Evolutionary conservation across 179 eudicot species (phyloP), one percentile per base, ranked within the genome.

Genomic region (Silene noctiflora): DNA sequence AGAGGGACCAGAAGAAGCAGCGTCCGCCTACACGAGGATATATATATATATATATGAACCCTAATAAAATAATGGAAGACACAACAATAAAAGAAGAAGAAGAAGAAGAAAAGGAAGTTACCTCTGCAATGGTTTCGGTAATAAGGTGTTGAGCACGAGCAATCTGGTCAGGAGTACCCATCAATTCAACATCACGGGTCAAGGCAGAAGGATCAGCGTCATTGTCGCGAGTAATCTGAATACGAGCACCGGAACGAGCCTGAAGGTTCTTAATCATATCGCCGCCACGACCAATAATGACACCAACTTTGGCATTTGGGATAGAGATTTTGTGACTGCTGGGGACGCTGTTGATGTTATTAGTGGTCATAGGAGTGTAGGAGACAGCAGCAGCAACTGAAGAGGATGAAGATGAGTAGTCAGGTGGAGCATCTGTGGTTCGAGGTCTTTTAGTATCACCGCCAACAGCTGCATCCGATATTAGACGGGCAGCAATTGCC

Each of bases 251-350:
- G 11, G 98, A 94, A 17, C 88, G 90, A 25, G 78, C 77, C 76
- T 94, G 98, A 75, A 94, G 93, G 65, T 87, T 88, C 81, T 94
- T 92, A 39, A 94, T 94, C 79, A 92, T 92, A 70, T 94, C 98
- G 17, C 96, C 96, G 11, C 86, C 91, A 77, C 89, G 85, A 2
- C 96, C 96, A 67, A 94, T 94, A 58, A 94, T 94, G 67, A 94
- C 95, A 67, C 98, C 98, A 63, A 94, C 98, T 86, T 91, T 90
- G 6, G 88, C 96, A 83, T 89, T 92, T 6, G 97, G 98, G 5
- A 94, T 87, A 60, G 75, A 83, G n/a, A 92, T 89, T 76, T 81
- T 87, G 86, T 88, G 92, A 87, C 81, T 89, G 44, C 67, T 27
- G 13, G 48, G 44, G 44, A n/a, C n/a, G n/a, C n/a, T n/a, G n/a